Evolutionary conservation across 108 stramenopile species (phyloP).

Genomic region (Cylindrotheca closterium): DNA sequence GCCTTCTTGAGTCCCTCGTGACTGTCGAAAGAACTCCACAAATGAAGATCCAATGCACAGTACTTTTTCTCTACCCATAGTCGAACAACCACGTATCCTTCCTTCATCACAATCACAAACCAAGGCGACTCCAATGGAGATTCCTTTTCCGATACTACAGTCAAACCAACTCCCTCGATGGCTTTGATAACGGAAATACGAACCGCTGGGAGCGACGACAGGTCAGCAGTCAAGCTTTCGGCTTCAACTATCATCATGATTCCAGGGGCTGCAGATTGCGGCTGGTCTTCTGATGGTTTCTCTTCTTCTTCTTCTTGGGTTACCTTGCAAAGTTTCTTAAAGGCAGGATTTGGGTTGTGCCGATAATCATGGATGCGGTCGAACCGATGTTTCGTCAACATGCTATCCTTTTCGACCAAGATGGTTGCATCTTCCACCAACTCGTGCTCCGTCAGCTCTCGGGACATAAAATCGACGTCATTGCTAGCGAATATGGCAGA

Average conservation of each 20-base stretch:
- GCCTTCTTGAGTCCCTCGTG: constrained; percentile 19
- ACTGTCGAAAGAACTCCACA: constrained; percentile 34
- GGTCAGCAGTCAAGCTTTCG: constrained; percentile 21
- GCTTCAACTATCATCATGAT: constrained; percentile 62
- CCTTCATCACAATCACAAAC: constrained; percentile 41
- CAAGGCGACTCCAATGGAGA: constrained; percentile 26
- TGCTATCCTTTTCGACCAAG: neutral
- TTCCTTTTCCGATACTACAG: constrained; percentile 14
- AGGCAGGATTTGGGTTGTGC: constrained; percentile 1
- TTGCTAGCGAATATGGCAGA: constrained; percentile 30
- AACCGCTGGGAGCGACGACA: constrained; percentile 2
- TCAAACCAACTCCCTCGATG: constrained; percentile 28
- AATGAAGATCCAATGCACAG: constrained; percentile 47
- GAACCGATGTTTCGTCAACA: constrained; percentile 6
- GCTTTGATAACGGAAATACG: constrained; percentile 14
- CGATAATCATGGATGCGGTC: constrained; percentile 6
- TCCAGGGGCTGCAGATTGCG: constrained; percentile 40
- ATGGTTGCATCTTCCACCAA: constrained; percentile 20
- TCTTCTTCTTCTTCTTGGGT: constrained; percentile 38
- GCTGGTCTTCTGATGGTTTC: constrained; percentile 25
- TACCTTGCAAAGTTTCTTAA: neutral
- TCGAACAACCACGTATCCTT: constrained; percentile 53
- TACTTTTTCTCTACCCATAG: constrained; percentile 35
- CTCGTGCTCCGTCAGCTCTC: constrained; percentile 1
- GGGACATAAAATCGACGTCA: constrained; percentile 28